phyloP scores from a whole-genome alignment of 495 filamentous ascomycete species.

The Schizothecium vesticola region DNA sequence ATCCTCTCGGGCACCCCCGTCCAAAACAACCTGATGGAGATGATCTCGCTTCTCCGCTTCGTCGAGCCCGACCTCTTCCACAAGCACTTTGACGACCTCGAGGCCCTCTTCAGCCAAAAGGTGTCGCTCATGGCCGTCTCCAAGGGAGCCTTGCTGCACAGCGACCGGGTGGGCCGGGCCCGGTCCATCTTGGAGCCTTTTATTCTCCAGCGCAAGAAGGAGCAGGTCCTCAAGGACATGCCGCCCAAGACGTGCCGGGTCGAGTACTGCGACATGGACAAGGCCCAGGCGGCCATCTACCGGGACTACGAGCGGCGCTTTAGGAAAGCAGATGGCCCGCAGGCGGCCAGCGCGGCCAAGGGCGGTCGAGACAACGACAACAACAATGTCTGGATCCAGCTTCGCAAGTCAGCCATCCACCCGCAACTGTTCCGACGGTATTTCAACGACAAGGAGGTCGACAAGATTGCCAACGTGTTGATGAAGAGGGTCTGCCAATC shows the following conservation, averaged over 20 bases:
- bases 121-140: constrained; percentile 71
- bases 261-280: constrained; percentile 72
- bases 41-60: constrained; percentile 82
- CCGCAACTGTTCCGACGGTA: constrained; percentile 77
- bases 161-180: constrained; percentile 77
- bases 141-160: constrained; percentile 71
- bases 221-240: constrained; percentile 83
- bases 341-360: constrained; percentile 29
- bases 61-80: constrained; percentile 84
- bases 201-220: constrained; percentile 87
- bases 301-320: constrained; percentile 39
- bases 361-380: constrained; percentile 40
- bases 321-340: constrained; percentile 43
- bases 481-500: constrained; percentile 48
- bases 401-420: constrained; percentile 90
- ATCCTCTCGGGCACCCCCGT: constrained; percentile 90
- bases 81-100: constrained; percentile 62
- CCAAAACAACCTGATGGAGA: constrained; percentile 92
- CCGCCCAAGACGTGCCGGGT: constrained; percentile 75
- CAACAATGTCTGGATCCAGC: constrained; percentile 79
- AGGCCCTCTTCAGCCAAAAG: constrained; percentile 83
- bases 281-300: constrained; percentile 66
- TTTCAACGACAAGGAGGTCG: constrained; percentile 67
- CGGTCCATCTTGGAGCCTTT: constrained; percentile 93
- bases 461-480: constrained; percentile 71